phyloP scores from a whole-genome alignment of 352 stramenopile genomes.

The Bremia lactucae region DNA sequence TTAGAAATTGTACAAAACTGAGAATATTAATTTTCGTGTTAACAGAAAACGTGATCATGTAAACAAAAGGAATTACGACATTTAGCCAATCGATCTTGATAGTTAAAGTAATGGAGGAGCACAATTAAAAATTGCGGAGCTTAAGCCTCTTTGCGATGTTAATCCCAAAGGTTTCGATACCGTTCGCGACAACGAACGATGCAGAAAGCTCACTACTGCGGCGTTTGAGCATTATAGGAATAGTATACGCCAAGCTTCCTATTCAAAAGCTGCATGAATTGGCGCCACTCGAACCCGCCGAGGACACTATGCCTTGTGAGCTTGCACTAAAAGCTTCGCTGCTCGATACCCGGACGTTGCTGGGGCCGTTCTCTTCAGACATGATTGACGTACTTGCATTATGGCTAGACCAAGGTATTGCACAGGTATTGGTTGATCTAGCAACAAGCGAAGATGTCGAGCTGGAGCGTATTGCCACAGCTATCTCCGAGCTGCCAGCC shows the following conservation, averaged over 20 bases:
- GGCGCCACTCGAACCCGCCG: constrained; percentile 12
- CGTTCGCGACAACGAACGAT: constrained; percentile 2
- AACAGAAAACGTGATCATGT: no score
- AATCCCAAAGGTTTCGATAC: constrained; percentile 16
- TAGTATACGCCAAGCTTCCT: constrained; percentile 30
- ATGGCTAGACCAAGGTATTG: constrained; percentile 60
- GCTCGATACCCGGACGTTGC: constrained; percentile 32
- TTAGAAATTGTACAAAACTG: no score
- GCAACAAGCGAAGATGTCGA: constrained; percentile 33
- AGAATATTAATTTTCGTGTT: no score
- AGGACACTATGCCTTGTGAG: constrained; percentile 17
- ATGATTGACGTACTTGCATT: constrained; percentile 42
- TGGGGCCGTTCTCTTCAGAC: constrained; percentile 47
- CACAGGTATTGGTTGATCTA: constrained; percentile 44
- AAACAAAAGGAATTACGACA: no score
- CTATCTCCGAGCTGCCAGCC: constrained; percentile 54
- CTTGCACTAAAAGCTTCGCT: constrained; percentile 33
- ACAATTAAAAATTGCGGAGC: no score
- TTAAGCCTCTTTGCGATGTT: no score
- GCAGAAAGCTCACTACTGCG: constrained; percentile 19
- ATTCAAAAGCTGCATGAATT: constrained; percentile 20
- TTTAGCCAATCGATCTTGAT: no score
- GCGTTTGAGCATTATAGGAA: constrained; percentile 37
- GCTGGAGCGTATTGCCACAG: constrained; percentile 36
- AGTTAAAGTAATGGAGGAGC: no score